Evolutionary conservation across 2,329 filamentous ascomycete genomes (phyloP).

Genomic region (Hypocreales sp.): DNA sequence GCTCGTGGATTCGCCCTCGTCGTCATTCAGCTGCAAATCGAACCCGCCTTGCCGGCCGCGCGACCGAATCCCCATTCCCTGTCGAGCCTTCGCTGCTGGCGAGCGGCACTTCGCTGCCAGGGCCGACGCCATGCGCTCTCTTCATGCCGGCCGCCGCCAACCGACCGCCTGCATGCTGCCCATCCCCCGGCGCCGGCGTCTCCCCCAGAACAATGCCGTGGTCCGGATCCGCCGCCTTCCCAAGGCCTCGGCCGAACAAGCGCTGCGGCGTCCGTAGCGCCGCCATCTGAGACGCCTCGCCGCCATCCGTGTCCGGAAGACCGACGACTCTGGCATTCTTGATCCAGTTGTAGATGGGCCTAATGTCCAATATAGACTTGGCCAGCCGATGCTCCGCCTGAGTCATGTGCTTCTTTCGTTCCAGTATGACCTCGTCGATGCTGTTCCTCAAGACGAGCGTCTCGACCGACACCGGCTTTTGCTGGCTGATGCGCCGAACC

Average conservation of each 20-base stretch:
- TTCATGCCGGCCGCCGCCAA: no score
- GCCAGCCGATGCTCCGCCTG: slow-evolving; percentile 42
- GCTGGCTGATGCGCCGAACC: slow-evolving; percentile 76
- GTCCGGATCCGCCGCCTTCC: slow-evolving; percentile 23
- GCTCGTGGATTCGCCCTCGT: no score
- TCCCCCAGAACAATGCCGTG: no score
- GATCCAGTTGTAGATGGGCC: slow-evolving; percentile 44
- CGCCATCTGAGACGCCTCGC: slow-evolving; percentile 32
- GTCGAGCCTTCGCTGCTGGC: no score
- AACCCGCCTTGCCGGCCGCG: no score
- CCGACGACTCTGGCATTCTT: slow-evolving; percentile 30
- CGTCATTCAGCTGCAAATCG: no score
- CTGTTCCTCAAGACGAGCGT: slow-evolving; percentile 68
- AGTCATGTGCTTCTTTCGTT: slow-evolving; percentile 60
- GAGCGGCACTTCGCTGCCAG: no score
- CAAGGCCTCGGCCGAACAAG: slow-evolving; percentile 36
- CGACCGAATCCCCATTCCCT: no score
- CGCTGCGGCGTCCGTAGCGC: slow-evolving; percentile 26
- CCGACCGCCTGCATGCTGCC: no score
- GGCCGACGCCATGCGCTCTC: no score
- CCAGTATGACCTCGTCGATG: slow-evolving; percentile 72
- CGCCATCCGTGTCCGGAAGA: slow-evolving; percentile 10
- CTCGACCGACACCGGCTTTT: slow-evolving; percentile 64
- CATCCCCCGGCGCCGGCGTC: no score
- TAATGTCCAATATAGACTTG: slow-evolving; percentile 42